A percentile compares a stretch with the other conserved stretches of the same genome.
phyloP scores from a whole-genome alignment of 163 green algal species.

The Chlorella variabilis region DNA sequence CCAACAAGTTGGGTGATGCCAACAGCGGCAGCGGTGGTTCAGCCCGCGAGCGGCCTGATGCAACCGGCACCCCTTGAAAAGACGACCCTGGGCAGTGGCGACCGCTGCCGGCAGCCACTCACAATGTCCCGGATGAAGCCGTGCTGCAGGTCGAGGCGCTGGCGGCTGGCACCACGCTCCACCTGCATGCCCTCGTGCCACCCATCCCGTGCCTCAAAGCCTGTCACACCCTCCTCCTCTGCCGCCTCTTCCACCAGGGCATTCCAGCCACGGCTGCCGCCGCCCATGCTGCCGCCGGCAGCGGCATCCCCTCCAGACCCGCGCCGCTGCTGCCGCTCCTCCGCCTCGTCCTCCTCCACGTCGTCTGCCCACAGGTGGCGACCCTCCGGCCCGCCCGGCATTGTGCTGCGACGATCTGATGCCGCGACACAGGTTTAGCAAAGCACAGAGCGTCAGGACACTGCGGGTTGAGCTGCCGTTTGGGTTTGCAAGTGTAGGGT shows the following conservation, averaged over 20 bases:
- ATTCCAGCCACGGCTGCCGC: background rate
- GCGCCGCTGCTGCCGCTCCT: conserved; percentile 2
- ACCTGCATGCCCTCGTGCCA: conserved; percentile 39
- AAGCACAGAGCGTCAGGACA: background rate
- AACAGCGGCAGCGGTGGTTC: background rate
- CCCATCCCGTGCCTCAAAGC: conserved; percentile 5
- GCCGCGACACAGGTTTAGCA: too few relatives aligned
- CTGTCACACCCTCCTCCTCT: background rate
- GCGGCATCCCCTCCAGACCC: background rate
- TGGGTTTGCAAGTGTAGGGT: too few relatives aligned
- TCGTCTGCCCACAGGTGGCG: conserved; percentile 29
- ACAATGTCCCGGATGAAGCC: conserved; percentile 48
- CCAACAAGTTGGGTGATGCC: too few relatives aligned
- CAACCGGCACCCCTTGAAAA: background rate
- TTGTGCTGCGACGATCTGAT: background rate
- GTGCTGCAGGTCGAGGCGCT: conserved; percentile 41
- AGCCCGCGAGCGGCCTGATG: background rate
- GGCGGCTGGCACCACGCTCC: conserved; percentile 1
- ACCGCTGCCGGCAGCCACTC: conserved; percentile 10
- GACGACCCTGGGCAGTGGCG: too few relatives aligned
- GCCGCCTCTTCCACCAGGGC: background rate
- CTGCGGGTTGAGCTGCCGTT: too few relatives aligned
- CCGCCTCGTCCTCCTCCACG: conserved; percentile 33
- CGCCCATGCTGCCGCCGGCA: background rate
- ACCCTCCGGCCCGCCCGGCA: background rate